Conservation (phyloP, 352 stramenopile species). For the Phytophthora sansomeana region DNA sequence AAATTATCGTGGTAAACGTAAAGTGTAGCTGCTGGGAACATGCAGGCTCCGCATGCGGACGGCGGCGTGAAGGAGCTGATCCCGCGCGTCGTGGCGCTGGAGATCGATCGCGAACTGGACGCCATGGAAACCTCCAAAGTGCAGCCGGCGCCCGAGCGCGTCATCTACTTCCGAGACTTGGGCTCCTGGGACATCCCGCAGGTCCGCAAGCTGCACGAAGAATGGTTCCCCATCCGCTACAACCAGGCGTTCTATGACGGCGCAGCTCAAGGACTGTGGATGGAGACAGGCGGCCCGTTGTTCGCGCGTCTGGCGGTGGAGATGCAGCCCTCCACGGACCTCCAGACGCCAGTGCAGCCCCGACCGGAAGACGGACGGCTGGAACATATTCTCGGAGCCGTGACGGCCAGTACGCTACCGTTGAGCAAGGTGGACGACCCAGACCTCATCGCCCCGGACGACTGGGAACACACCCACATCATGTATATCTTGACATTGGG, state of each 20-base stretch:
- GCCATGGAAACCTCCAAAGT: slow-evolving; percentile 14
- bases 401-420: slow-evolving; percentile 91
- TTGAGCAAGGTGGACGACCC: slow-evolving; percentile 76
- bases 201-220: slow-evolving; percentile 94
- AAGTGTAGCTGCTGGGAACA: slow-evolving; percentile 3
- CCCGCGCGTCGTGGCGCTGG: slow-evolving; percentile 28
- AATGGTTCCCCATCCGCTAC: slow-evolving; percentile 98
- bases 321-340: slow-evolving; percentile 31
- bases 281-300: slow-evolving; percentile 86
- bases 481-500: slow-evolving; percentile 98
- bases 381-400: slow-evolving; percentile 85
- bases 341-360: slow-evolving; percentile 13
- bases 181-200: slow-evolving; percentile 83
- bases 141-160: slow-evolving; percentile 32
- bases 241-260: slow-evolving; percentile 96
- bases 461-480: slow-evolving; percentile 79
- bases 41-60: slow-evolving; percentile 17
- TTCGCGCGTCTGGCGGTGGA: slow-evolving; percentile 91
- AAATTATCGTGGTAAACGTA: not conserved
- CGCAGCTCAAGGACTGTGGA: slow-evolving; percentile 86
- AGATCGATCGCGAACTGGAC: slow-evolving; percentile 27
- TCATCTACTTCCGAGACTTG: slow-evolving; percentile 81
- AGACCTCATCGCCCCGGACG: slow-evolving; percentile 57
- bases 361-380: slow-evolving; percentile 14
- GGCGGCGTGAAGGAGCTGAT: slow-evolving; percentile 17